Evolutionary conservation across 192 early-diverging fungal genomes (phyloP).

Genomic region (Phlyctochytrium planicorne): DNA sequence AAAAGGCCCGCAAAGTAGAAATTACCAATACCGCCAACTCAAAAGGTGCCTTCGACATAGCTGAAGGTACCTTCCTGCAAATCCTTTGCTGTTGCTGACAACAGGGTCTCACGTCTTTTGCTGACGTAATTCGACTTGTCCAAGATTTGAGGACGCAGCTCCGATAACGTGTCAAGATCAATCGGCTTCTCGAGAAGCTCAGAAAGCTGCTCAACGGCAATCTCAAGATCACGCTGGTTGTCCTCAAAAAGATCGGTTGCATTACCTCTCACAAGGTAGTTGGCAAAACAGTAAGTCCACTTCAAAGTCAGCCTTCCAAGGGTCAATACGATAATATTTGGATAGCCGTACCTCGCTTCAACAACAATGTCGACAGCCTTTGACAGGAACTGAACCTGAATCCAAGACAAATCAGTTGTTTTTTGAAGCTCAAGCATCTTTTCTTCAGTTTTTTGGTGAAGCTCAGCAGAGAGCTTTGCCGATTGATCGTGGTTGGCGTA

Average conservation of each 20-base stretch:
- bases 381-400: slow-evolving; percentile 96
- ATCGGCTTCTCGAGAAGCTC: slow-evolving; percentile 89
- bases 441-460: slow-evolving; percentile 83
- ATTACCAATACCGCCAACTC: too few species aligned
- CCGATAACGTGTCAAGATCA: slow-evolving; percentile 65
- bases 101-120: slow-evolving; percentile 78
- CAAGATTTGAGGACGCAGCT: slow-evolving; percentile 81
- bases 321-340: too few species aligned
- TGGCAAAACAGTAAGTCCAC: slow-evolving; percentile 98
- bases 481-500: slow-evolving; percentile 98
- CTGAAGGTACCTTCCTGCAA: too few species aligned
- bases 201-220: slow-evolving; percentile 92
- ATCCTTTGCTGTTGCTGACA: slow-evolving; percentile 89
- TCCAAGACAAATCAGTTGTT: slow-evolving; percentile 92
- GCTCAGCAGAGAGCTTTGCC: slow-evolving; percentile 76
- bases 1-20: too few species aligned
- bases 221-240: slow-evolving; percentile 97
- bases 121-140: slow-evolving; percentile 93
- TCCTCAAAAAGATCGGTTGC: slow-evolving; percentile 92
- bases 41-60: too few species aligned
- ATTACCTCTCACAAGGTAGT: slow-evolving; percentile 85
- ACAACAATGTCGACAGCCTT: slow-evolving; percentile 89
- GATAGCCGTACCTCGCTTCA: slow-evolving; percentile 82
- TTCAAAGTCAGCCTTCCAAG: slow-evolving; percentile 92
- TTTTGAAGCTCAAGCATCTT: slow-evolving; percentile 98